Evolutionary conservation across 768 basidiomycete species (phyloP).

Genomic region (Saitozyma sp.): DNA sequence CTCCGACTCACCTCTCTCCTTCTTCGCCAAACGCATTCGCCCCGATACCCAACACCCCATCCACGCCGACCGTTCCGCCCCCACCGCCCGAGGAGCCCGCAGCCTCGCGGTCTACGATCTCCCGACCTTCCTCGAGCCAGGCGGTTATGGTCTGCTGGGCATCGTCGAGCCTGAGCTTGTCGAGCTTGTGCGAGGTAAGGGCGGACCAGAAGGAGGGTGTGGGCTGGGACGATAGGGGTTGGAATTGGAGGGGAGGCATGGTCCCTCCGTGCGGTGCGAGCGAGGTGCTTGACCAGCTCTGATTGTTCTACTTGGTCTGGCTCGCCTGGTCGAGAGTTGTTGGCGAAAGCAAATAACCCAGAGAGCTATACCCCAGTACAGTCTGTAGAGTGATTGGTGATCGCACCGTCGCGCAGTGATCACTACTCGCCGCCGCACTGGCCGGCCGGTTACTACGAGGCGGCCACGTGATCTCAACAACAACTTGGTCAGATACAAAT

Average conservation of each 20-base stretch:
- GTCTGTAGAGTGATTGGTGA: too few relatives aligned
- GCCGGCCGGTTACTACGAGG: too few relatives aligned
- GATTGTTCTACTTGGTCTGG: too few relatives aligned
- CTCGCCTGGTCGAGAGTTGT: too few relatives aligned
- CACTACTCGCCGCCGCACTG: too few relatives aligned
- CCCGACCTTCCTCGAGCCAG: constrained; percentile 69
- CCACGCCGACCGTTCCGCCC: constrained; percentile 62
- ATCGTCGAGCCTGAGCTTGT: constrained; percentile 80
- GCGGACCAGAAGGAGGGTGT: constrained; percentile 92
- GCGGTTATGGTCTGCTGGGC: constrained; percentile 65
- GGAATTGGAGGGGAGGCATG: constrained; percentile 70
- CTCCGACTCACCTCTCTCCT: constrained; percentile 32
- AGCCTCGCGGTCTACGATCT: constrained; percentile 69
- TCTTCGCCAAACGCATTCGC: constrained; percentile 40
- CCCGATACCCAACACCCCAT: constrained; percentile 36
- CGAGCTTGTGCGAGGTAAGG: constrained; percentile 84
- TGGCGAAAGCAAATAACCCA: too few relatives aligned
- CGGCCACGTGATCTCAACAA: too few relatives aligned
- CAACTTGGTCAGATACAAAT: too few relatives aligned
- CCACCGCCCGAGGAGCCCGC: constrained; percentile 55
- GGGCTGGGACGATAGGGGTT: constrained; percentile 80
- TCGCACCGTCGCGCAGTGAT: too few relatives aligned
- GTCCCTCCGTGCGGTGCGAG: too few relatives aligned
- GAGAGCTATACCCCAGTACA: too few relatives aligned
- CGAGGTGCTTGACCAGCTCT: too few relatives aligned